Conservation (phyloP, 148 eudicot species). For the Oxyria digyna region DNA sequence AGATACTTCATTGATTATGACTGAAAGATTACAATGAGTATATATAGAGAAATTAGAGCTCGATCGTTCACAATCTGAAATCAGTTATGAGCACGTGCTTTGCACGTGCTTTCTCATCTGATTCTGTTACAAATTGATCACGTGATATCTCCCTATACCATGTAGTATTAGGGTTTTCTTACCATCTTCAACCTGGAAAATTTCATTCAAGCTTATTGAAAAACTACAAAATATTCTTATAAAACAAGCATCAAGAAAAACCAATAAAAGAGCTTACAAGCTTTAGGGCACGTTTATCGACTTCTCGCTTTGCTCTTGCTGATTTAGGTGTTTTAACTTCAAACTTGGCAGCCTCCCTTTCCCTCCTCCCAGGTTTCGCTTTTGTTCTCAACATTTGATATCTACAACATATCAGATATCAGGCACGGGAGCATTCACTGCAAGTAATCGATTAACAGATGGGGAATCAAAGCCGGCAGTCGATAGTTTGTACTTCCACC, state of each 20-base stretch:
- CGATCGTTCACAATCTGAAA: too few relatives aligned
- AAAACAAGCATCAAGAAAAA: not conserved
- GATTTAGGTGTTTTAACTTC: conserved; percentile 1
- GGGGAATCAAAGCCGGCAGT: not conserved
- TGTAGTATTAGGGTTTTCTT: conserved; percentile 80
- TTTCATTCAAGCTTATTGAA: not conserved
- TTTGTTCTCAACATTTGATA: conserved; percentile 1
- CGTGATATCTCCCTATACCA: too few relatives aligned
- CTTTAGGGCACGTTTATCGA: conserved; percentile 7
- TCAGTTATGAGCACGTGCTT: too few relatives aligned
- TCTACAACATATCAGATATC: not conserved
- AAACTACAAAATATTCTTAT: not conserved
- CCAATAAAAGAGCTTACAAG: not conserved
- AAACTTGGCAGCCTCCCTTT: not conserved
- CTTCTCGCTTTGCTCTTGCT: conserved; percentile 8
- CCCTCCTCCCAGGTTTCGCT: conserved; percentile 5
- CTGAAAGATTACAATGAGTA: too few relatives aligned
- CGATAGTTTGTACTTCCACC: too few relatives aligned
- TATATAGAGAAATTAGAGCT: too few relatives aligned
- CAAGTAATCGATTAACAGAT: not conserved
- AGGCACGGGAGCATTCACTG: not conserved
- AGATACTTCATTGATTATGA: too few relatives aligned
- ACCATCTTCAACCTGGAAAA: conserved; percentile 59
- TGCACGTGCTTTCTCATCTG: too few relatives aligned
- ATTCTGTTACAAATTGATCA: too few relatives aligned